These are phyloP conservation scores for Neurospora sp. DNA, from an alignment of 495 filamentous ascomycete genomes.

Conservation along the genomic window DNA sequence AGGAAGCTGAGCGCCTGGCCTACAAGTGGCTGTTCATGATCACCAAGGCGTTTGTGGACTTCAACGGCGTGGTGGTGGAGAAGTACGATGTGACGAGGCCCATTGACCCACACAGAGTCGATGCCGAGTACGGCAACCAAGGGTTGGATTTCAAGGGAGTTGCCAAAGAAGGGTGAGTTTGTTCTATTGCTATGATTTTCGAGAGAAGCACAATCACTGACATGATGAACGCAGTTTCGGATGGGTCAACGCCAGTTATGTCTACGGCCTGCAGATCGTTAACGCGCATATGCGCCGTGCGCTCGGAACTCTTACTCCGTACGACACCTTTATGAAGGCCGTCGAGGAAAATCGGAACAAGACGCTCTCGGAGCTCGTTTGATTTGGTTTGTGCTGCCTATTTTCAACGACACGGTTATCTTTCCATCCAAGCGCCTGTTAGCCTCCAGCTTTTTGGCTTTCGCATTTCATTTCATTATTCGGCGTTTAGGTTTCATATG, in stretches of 20 bases:
- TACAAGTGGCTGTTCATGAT: conserved; percentile 98
- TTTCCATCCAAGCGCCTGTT: not conserved
- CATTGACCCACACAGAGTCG: conserved; percentile 81
- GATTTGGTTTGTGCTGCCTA: not conserved
- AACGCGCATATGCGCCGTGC: conserved; percentile 78
- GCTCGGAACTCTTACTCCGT: conserved; percentile 73
- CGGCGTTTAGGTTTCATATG: not conserved
- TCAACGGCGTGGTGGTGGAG: conserved; percentile 94
- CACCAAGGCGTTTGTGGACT: conserved; percentile 92
- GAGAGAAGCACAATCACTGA: conserved; percentile 14
- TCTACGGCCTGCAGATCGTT: conserved; percentile 76
- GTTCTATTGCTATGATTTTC: not conserved
- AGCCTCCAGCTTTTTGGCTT: not conserved
- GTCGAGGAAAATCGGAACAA: conserved; percentile 33
- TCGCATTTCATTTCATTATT: not conserved
- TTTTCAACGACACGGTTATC: not conserved
- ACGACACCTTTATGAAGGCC: conserved; percentile 59
- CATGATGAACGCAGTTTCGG: conserved; percentile 58
- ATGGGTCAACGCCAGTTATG: conserved; percentile 96
- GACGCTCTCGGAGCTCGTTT: conserved; percentile 29
- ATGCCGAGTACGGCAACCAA: conserved; percentile 97
- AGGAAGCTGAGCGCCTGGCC: conserved; percentile 75
- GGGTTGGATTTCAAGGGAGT: conserved; percentile 89
- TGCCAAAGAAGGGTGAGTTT: conserved; percentile 82
- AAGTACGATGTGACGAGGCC: conserved; percentile 94